Percentiles rank a stretch among this genome's conserved stretches.
These are phyloP conservation scores for Solanum ossicruentum DNA, from an alignment of 257 asterid species.

Conservation along the genomic window DNA sequence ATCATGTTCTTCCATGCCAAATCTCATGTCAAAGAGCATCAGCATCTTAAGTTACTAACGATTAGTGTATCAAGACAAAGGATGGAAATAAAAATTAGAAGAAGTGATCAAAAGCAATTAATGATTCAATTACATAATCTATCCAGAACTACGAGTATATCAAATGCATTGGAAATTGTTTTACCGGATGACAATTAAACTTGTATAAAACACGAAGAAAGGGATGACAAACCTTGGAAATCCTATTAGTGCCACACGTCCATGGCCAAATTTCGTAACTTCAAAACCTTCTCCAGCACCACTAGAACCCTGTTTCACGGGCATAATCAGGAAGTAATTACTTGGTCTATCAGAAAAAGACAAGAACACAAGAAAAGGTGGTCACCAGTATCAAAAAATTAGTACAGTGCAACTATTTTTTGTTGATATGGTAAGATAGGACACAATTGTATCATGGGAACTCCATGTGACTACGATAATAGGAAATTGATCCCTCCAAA, in stretches of 20 bases:
- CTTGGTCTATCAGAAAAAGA: background rate
- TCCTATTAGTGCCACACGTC: constrained; percentile 95
- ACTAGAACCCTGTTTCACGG: constrained; percentile 65
- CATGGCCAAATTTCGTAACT: constrained; percentile 95
- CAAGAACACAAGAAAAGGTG: background rate
- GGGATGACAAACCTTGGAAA: constrained; percentile 73
- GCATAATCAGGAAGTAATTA: background rate
- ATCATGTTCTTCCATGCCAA: background rate
- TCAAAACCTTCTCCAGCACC: constrained; percentile 99
- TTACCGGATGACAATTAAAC: background rate
- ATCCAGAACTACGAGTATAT: background rate
- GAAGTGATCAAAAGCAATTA: background rate
- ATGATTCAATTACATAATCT: background rate
- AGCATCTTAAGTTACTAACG: background rate
- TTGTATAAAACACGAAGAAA: background rate
- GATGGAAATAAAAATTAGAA: background rate
- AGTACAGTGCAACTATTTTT: background rate
- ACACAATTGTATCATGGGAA: background rate
- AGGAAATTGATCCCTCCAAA: background rate
- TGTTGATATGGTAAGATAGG: background rate
- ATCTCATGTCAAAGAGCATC: background rate
- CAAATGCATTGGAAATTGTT: background rate
- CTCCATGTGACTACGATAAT: background rate
- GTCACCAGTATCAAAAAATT: background rate
- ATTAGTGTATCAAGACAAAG: background rate